These are phyloP conservation scores for Ophiostoma sp. DNA, from an alignment of 2,329 filamentous ascomycete species.

Conservation along the genomic window DNA sequence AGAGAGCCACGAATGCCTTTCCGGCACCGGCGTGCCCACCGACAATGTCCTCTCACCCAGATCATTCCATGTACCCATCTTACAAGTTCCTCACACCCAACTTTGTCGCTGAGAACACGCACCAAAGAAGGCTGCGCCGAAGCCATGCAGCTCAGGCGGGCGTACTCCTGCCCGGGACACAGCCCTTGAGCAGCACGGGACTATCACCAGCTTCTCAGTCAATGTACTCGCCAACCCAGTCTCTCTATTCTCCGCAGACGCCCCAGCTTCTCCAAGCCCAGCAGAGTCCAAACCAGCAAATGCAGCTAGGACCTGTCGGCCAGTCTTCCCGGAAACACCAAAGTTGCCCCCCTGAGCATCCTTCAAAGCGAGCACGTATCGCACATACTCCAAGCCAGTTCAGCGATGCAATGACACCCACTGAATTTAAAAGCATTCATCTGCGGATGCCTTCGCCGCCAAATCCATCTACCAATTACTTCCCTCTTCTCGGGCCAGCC, in stretches of 20 bases:
- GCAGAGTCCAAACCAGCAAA: background rate
- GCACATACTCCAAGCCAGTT: background rate
- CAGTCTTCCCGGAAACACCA: conserved; percentile 1
- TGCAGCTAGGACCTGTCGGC: no score
- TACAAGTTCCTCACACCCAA: conserved; percentile 17
- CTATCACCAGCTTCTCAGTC: background rate
- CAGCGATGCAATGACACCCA: background rate
- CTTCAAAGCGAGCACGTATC: conserved; percentile 7
- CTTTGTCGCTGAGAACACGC: conserved; percentile 6
- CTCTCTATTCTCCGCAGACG: background rate
- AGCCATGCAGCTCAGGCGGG: background rate
- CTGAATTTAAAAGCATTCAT: background rate
- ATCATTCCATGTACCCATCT: conserved; percentile 21
- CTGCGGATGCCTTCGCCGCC: conserved; percentile 16
- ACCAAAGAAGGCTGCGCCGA: background rate
- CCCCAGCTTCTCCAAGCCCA: background rate
- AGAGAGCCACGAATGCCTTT: background rate
- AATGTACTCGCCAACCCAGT: background rate
- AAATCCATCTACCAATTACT: conserved; percentile 17
- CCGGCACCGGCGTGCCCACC: conserved; percentile 15
- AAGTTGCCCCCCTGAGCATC: background rate
- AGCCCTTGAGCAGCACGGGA: background rate
- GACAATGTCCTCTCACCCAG: conserved; percentile 19
- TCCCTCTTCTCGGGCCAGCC: conserved; percentile 19
- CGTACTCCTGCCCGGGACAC: background rate